These are phyloP conservation scores for Aspergillus fructus DNA, from an alignment of 2,329 filamentous ascomycete species.

Conservation along the genomic window DNA sequence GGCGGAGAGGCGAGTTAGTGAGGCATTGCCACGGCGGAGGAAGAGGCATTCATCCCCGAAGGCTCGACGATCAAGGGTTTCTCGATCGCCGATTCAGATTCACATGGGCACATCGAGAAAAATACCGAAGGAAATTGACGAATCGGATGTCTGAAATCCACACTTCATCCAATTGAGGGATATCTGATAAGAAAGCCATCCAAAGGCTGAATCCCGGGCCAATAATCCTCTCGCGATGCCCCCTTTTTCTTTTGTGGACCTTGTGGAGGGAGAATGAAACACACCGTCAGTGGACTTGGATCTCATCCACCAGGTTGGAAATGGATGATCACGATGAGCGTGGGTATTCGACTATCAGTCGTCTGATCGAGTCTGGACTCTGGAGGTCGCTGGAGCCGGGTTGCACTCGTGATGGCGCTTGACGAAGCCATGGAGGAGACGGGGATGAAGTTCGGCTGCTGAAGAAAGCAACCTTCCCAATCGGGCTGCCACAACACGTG, in stretches of 20 bases:
- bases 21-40: background rate
- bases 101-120: background rate
- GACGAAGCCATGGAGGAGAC: too few relatives aligned
- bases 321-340: background rate
- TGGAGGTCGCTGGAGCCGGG: background rate
- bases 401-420: background rate
- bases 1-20: background rate
- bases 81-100: background rate
- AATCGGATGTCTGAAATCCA: constrained; percentile 1
- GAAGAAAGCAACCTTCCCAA: background rate
- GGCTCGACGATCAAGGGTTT: background rate
- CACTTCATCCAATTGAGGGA: background rate
- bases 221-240: background rate
- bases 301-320: background rate
- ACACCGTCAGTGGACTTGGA: constrained; percentile 5
- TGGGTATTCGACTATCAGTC: background rate
- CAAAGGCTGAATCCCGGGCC: background rate
- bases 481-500: background rate
- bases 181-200: background rate
- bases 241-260: constrained; percentile 5
- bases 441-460: too few relatives aligned
- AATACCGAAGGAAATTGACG: background rate
- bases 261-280: constrained; percentile 5
- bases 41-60: background rate
- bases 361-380: background rate